Base-by-base conservation (phyloP, 176 grass and related monocot species). In the Microstegium vimineum region DNA sequence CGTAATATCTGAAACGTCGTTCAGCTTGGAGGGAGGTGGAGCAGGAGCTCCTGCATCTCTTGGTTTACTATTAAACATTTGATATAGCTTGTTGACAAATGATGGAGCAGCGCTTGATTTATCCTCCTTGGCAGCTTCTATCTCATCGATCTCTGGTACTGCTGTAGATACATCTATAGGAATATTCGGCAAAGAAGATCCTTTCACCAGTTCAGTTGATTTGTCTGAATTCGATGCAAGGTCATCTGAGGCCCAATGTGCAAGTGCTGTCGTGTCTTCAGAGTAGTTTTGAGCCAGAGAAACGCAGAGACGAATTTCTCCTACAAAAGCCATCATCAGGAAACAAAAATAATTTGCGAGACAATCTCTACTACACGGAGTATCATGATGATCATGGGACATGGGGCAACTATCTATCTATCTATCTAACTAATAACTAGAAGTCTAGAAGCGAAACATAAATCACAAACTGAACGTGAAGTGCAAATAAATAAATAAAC, bases 221-320 rank as follows among this genome's bases (percentile, higher is more conserved):
- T 88, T 99, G 77, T 99, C 96, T 22, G 96, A 99, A 77, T 86
- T 90, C 45, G 96, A 95, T 6, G 86, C 45, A 26, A 93, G 68
- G 45, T 99, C 87, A 36, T 99, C 93, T 20, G 89, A 93, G 83
- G 57, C 56, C 35, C 65, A 84, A 35, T 80, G 91, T 32, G 73
- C 38, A 42, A 79, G 12, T 64, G 57, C 7, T 0, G 64, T 25
- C 36, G 89, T 81, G 80, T 92, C 89, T 61, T 99, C 89, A 4
- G 81, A 67, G 57, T 38, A 54, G 57, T 88, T 93, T 42, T 91
- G 96, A 38, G 85, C 90, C 31, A 99, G 80, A 62, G 73, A 92
- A 57, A 94, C 85, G 1, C 22, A 42, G 11, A 99, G 78, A 57
- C 83, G 68, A 73, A 99, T 88, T 73, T 99, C 93, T 85, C 96